Evolutionary conservation across 345 rosid genomes (phyloP), one percentile per base, ranked within the genome.

Genomic region (Carallia brachiata): DNA sequence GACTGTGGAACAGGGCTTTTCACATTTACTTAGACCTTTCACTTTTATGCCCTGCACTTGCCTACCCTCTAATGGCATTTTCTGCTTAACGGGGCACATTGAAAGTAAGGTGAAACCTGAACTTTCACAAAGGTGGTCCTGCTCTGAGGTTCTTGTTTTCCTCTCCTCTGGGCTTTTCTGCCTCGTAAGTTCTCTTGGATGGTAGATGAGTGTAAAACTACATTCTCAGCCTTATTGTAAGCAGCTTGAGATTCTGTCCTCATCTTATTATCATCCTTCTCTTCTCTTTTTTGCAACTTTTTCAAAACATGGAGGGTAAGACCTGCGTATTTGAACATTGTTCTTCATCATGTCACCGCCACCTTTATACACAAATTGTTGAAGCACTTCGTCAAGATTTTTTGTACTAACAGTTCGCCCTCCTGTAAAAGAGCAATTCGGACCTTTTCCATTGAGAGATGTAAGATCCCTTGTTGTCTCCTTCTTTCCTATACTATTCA

Each of bases 101-200:
- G 56, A 60, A 74, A 79, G 52, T 80, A 74, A 3, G 79, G 76
- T 0, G 83, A 82, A 75, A 73, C 81, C 75, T 17, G 23, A 6
- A 79, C 80, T 52, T 74, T 16, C 32, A 61, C 31, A 23, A 10
- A 48, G 60, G 69, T 55, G n/a, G 4, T 19, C 66, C n/a, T 39
- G 3, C 57, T 75, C 18, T 78, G n/a, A 23, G 18, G 48, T 52
- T 59, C 65, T 60, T 31, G 62, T 53, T 7, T 27, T 13, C 15
- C 61, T 18, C 4, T 66, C n/a, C 28, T 63, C 34, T 58, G 60
- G 60, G 31, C 32, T 39, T 56, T 61, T 62, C 30, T 44, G 28
- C 28, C 4, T 1, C 7, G 47, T 23, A 56, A 69, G 67, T 65
- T 61, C 34, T 5, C 36, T 57, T 23, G 40, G 59, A 44, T 23